Conservation (phyloP, 345 rosid species). For the Populus alba region DNA sequence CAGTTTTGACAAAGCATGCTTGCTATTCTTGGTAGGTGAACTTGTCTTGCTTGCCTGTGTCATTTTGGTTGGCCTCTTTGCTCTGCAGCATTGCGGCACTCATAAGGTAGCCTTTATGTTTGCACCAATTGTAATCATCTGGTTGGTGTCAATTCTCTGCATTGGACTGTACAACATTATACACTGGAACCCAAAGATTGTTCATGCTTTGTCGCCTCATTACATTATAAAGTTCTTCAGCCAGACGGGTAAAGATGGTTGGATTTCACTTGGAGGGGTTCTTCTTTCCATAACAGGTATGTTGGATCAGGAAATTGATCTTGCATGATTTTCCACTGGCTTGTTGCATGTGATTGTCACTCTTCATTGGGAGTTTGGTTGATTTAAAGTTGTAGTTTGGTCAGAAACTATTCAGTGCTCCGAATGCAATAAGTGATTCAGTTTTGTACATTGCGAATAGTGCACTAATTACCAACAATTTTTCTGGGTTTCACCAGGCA, state of each 20-base stretch:
- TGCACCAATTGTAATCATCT: slow-evolving; percentile 78
- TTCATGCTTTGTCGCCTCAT: slow-evolving; percentile 69
- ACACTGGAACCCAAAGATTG: slow-evolving; percentile 72
- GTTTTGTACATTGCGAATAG: background rate
- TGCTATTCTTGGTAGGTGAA: slow-evolving; percentile 45
- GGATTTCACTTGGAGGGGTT: slow-evolving; percentile 95
- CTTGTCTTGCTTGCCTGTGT: slow-evolving; percentile 66
- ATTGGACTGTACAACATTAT: slow-evolving; percentile 75
- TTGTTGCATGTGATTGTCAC: background rate
- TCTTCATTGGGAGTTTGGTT: slow-evolving; percentile 2
- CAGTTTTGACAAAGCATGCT: slow-evolving; percentile 14
- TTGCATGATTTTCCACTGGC: background rate
- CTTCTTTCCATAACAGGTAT: slow-evolving; percentile 85
- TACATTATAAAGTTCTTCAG: slow-evolving; percentile 70
- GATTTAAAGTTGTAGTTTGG: background rate
- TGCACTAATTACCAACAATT: slow-evolving; percentile 6
- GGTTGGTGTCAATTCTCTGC: slow-evolving; percentile 70
- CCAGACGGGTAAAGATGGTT: slow-evolving; percentile 72
- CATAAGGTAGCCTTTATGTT: slow-evolving; percentile 85
- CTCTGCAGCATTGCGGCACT: slow-evolving; percentile 90
- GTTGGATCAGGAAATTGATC: slow-evolving; percentile 24
- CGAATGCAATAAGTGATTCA: background rate
- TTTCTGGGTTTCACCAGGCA: slow-evolving; percentile 53
- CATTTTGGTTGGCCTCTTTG: slow-evolving; percentile 89
- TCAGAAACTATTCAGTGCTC: background rate